These are phyloP conservation scores for Neodidymelliopsis sp. DNA, from an alignment of 2,329 filamentous ascomycete species.

Conservation along the genomic window DNA sequence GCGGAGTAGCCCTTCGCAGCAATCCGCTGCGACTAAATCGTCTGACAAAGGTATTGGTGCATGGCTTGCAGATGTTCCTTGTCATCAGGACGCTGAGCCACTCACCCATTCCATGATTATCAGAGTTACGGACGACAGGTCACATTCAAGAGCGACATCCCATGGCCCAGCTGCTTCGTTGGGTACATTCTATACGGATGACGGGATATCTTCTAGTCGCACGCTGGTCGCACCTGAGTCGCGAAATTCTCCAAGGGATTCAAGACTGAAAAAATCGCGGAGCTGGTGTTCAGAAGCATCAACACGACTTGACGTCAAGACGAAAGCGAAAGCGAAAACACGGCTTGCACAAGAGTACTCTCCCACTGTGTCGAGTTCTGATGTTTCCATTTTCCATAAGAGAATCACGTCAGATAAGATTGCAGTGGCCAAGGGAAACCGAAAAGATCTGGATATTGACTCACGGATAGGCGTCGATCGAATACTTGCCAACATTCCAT, in stretches of 20 bases:
- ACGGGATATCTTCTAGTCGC: conserved; percentile 30
- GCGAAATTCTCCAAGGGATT: no score
- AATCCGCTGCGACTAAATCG: conserved; percentile 13
- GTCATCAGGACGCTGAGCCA: conserved; percentile 27
- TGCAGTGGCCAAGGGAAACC: conserved; percentile 36
- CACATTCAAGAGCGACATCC: conserved; percentile 21
- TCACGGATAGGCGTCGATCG: conserved; percentile 40
- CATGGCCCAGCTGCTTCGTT: conserved; percentile 27
- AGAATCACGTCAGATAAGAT: conserved; percentile 39
- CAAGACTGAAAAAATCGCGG: conserved; percentile 27
- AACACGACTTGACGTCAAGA: conserved; percentile 12
- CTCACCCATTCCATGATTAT: conserved; percentile 28
- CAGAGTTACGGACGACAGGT: conserved; percentile 15
- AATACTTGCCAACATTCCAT: conserved; percentile 36
- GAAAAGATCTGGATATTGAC: conserved; percentile 33
- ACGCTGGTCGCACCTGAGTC: conserved; percentile 27
- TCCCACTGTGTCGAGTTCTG: conserved; percentile 33
- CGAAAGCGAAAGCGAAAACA: conserved; percentile 21
- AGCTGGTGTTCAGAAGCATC: conserved; percentile 35
- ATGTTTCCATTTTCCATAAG: conserved; percentile 38
- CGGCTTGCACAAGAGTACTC: conserved; percentile 23
- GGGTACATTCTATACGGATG: conserved; percentile 43
- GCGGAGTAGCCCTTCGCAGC: conserved; percentile 21
- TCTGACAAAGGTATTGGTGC: conserved; percentile 34
- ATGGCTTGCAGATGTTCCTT: conserved; percentile 41